These are phyloP conservation scores for Ampelocalamus luodianensis DNA, from an alignment of 176 grass and related monocot species.

Conservation along the genomic window DNA sequence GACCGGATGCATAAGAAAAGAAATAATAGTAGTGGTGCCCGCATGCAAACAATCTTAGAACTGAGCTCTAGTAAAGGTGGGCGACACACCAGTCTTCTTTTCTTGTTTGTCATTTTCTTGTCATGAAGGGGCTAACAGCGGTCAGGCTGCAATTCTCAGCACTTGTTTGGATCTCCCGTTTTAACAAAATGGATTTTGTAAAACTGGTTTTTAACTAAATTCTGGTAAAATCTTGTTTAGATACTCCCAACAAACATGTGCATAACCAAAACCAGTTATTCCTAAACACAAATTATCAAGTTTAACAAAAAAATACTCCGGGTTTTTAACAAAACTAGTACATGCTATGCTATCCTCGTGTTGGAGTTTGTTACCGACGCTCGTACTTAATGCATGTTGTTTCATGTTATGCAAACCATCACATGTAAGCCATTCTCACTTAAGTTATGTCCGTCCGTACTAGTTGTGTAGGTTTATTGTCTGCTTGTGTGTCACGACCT, in stretches of 20 bases:
- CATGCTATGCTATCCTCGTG: no score
- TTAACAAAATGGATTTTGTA: not conserved
- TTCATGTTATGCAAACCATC: no score
- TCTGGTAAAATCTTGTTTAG: not conserved
- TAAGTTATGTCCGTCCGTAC: no score
- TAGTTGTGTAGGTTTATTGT: no score
- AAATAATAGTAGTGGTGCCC: not conserved
- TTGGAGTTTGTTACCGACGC: no score
- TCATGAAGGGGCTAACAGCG: not conserved
- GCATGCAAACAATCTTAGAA: not conserved
- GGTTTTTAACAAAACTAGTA: no score
- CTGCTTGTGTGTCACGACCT: no score
- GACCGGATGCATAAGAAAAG: not conserved
- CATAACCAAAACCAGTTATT: no score
- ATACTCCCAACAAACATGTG: not conserved
- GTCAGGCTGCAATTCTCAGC: not conserved
- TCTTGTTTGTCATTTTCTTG: slow-evolving; percentile 25
- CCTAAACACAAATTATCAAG: no score
- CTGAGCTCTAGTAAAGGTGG: not conserved
- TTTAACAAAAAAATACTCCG: no score
- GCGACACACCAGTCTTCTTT: slow-evolving; percentile 9
- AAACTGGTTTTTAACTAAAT: not conserved
- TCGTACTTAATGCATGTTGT: no score
- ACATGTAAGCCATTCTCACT: no score
- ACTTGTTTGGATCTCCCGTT: not conserved